Percentiles rank a stretch among this genome's conserved stretches.
Evolutionary conservation across 345 rosid genomes (phyloP).

Genomic region (Chamaenerion angustifolium): DNA sequence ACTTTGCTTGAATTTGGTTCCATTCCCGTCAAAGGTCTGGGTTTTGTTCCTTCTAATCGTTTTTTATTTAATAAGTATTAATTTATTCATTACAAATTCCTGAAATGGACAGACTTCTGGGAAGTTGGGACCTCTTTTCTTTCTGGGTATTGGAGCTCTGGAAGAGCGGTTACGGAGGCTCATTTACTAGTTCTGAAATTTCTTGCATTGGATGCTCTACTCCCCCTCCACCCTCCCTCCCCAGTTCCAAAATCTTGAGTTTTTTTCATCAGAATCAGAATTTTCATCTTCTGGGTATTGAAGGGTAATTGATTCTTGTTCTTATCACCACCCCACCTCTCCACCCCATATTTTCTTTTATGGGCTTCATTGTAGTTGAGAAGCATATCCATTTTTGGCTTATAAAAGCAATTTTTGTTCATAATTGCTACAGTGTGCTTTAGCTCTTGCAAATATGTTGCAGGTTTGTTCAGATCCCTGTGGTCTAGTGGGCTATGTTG

Average conservation of each 20-base stretch:
- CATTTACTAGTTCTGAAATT: neutral
- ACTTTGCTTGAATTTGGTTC: neutral
- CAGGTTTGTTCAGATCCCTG: too few species aligned
- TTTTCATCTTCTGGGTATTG: too few species aligned
- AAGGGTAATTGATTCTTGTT: too few species aligned
- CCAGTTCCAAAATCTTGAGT: neutral
- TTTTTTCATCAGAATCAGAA: too few species aligned
- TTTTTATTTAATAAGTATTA: neutral
- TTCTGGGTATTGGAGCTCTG: neutral
- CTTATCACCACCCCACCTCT: too few species aligned
- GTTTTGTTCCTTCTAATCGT: conserved; percentile 1
- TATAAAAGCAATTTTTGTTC: conserved; percentile 4
- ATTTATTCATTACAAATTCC: neutral
- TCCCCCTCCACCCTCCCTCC: neutral
- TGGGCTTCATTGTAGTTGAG: conserved; percentile 6
- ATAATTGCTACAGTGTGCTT: conserved; percentile 2
- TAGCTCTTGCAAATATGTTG: too few species aligned
- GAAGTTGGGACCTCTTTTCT: conserved; percentile 3
- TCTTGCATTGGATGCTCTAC: neutral
- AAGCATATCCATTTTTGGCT: conserved; percentile 16
- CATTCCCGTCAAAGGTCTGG: conserved; percentile 3
- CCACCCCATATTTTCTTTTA: neutral
- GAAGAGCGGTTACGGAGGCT: neutral
- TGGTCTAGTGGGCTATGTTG: too few species aligned
- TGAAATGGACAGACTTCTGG: neutral